phyloP scores from a whole-genome alignment of 352 stramenopile genomes.

The Phytophthora cryptogea region DNA sequence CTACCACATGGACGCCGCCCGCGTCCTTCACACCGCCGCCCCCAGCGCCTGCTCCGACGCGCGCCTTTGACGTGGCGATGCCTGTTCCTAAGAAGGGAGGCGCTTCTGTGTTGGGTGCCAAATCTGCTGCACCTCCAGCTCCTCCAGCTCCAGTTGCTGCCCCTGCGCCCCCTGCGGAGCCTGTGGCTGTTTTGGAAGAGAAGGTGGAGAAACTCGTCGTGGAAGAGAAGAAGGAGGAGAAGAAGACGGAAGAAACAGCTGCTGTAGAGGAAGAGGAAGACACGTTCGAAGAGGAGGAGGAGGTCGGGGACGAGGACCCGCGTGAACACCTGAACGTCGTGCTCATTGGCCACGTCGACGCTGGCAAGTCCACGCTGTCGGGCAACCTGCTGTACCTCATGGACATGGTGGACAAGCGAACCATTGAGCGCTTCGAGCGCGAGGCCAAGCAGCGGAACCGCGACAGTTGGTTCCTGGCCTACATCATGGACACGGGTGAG shows the following conservation, averaged over 20 bases:
- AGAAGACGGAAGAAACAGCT: slow-evolving; percentile 22
- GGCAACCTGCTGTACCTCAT: slow-evolving; percentile 99
- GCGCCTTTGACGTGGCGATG: slow-evolving; percentile 70
- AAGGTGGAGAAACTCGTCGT: slow-evolving; percentile 36
- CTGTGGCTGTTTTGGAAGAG: slow-evolving; percentile 38
- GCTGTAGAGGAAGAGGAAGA: slow-evolving; percentile 53
- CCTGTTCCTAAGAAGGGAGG: slow-evolving; percentile 74
- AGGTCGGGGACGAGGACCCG: slow-evolving; percentile 92
- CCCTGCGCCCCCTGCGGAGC: slow-evolving; percentile 21
- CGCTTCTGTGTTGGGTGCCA: slow-evolving; percentile 39
- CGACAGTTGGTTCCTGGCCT: slow-evolving; percentile 95
- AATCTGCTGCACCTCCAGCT: slow-evolving; percentile 19
- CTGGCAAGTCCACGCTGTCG: slow-evolving; percentile 97
- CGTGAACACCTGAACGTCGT: slow-evolving; percentile 99
- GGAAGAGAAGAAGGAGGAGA: slow-evolving; percentile 33
- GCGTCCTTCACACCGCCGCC: slow-evolving; percentile 46
- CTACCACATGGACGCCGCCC: slow-evolving; percentile 65
- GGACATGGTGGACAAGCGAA: slow-evolving; percentile 99
- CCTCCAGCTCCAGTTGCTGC: slow-evolving; percentile 22
- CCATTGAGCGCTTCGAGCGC: slow-evolving; percentile 98
- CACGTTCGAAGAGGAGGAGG: slow-evolving; percentile 61
- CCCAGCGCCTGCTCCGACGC: slow-evolving; percentile 40
- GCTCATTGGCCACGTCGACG: slow-evolving; percentile 99
- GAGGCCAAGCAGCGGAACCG: slow-evolving; percentile 95
- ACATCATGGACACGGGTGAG: slow-evolving; percentile 99